phyloP scores from a whole-genome alignment of 1,284 basidiomycete genomes.

The Trichosporon sp. region DNA sequence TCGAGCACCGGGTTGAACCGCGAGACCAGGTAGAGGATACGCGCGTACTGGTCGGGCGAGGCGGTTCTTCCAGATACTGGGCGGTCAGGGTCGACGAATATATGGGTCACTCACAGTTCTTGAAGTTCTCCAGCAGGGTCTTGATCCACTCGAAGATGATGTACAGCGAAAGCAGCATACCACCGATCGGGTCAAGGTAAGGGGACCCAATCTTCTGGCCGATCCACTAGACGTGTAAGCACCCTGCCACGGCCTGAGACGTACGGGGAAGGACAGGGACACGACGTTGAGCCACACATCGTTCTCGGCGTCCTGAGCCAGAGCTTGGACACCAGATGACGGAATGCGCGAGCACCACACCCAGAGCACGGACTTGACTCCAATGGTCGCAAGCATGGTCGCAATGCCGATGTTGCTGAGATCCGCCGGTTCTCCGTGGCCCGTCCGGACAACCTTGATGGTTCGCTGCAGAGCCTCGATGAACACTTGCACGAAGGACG shows the following conservation, averaged over 20 bases:
- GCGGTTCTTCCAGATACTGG: slow-evolving; percentile 43
- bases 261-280: slow-evolving; percentile 55
- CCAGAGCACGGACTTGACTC: slow-evolving; percentile 54
- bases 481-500: slow-evolving; percentile 53
- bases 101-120: slow-evolving; percentile 37
- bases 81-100: neutral
- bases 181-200: slow-evolving; percentile 53
- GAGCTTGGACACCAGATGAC: slow-evolving; percentile 47
- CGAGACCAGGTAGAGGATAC: slow-evolving; percentile 53
- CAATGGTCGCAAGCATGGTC: slow-evolving; percentile 56
- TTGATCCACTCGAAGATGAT: slow-evolving; percentile 51
- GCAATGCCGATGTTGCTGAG: slow-evolving; percentile 46
- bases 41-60: slow-evolving; percentile 37
- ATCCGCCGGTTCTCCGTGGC: slow-evolving; percentile 39
- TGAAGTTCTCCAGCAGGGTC: slow-evolving; percentile 51
- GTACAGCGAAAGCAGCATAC: slow-evolving; percentile 51
- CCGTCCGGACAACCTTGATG: slow-evolving; percentile 22
- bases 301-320: slow-evolving; percentile 55
- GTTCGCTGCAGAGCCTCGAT: slow-evolving; percentile 51
- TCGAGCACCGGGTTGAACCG: slow-evolving; percentile 49
- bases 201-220: slow-evolving; percentile 40
- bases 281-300: slow-evolving; percentile 56
- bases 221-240: slow-evolving; percentile 34
- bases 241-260: slow-evolving; percentile 30
- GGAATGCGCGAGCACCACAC: slow-evolving; percentile 48